Base-by-base conservation (phyloP, 768 basidiomycete species). In the Hericium alpestre region DNA sequence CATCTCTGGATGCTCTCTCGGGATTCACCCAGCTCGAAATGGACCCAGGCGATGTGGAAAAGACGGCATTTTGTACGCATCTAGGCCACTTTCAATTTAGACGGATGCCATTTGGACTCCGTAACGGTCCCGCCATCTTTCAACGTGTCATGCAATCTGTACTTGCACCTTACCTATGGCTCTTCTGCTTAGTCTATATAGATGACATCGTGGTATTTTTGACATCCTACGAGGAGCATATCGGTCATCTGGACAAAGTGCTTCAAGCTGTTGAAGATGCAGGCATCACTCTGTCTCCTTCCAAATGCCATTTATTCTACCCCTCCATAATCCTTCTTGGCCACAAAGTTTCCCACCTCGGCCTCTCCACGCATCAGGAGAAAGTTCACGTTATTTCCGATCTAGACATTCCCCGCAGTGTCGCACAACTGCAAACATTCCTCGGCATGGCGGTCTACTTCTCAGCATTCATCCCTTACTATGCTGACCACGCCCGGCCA, bases 21-120 rank as follows among this genome's bases (percentile, higher is more conserved):
- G 73, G 75, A 12, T 79, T 76, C 56, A 74, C 71, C 0, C 77
- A 78, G 56, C 55, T 74, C 0, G 61, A 66, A 47, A 65, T 74
- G 52, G 57, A 55, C 0, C 58, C 65, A 0, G 60, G 69, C 11
- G 69, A 67, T n/a, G 57, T 61, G 12, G 66, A 71, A 25, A 70
- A 72, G 38, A 68, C 70, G 0, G 73, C 73, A 0, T 77, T 78
- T 53, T 54, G 70, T 1, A 70, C 69, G 0, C 76, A 76, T 56
- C 50, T 61, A 47, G 76, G 76, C 5, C 59, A 76, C 0, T 73
- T 59, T 38, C 74, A 78, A 56, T 77, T 77, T 59, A 57, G 54
- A 23, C 47, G 71, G 38, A 74, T 77, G 72, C 74, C 74, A 0
- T 77, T 78, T 51, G 63, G 63, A 0, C 56, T 60, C 1, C 41